These are phyloP conservation scores for Acanthamoeba divionensis DNA, from an alignment of 208 protist species.

Conservation along the genomic window DNA sequence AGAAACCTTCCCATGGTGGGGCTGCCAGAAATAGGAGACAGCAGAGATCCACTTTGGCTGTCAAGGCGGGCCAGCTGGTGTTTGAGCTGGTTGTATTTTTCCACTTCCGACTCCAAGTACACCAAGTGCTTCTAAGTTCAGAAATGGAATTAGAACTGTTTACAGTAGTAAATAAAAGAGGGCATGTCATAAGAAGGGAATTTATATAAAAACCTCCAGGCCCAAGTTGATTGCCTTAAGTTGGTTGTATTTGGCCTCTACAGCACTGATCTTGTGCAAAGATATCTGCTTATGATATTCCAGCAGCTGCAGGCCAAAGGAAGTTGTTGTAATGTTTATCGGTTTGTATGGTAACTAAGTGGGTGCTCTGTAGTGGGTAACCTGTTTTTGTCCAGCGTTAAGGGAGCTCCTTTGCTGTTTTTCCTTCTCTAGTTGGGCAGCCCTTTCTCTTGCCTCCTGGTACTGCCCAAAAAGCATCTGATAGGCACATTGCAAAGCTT, in stretches of 20 bases:
- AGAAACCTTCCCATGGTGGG: background rate
- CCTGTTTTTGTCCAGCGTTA: too few relatives aligned
- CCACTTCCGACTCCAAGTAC: background rate
- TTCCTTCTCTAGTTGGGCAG: too few relatives aligned
- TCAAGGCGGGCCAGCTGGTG: background rate
- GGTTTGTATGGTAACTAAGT: too few relatives aligned
- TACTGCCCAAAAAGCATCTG: too few relatives aligned
- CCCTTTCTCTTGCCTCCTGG: too few relatives aligned
- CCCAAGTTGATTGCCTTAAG: background rate
- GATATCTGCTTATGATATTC: conserved; percentile 13
- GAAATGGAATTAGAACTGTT: background rate
- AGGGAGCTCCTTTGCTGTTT: too few relatives aligned
- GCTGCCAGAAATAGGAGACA: background rate
- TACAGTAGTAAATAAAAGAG: background rate
- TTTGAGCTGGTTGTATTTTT: background rate
- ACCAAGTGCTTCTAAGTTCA: background rate
- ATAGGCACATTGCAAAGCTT: too few relatives aligned
- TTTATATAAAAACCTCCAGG: background rate
- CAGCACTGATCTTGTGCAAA: background rate
- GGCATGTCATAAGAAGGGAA: background rate
- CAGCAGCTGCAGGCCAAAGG: background rate
- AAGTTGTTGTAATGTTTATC: too few relatives aligned
- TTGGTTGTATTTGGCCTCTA: background rate
- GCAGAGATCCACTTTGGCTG: background rate
- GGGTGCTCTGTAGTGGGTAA: too few relatives aligned